Percentiles rank a stretch among this genome's conserved stretches.
These are phyloP conservation scores for Penicillium tannophilum DNA, from an alignment of 495 filamentous ascomycete species.

Conservation along the genomic window DNA sequence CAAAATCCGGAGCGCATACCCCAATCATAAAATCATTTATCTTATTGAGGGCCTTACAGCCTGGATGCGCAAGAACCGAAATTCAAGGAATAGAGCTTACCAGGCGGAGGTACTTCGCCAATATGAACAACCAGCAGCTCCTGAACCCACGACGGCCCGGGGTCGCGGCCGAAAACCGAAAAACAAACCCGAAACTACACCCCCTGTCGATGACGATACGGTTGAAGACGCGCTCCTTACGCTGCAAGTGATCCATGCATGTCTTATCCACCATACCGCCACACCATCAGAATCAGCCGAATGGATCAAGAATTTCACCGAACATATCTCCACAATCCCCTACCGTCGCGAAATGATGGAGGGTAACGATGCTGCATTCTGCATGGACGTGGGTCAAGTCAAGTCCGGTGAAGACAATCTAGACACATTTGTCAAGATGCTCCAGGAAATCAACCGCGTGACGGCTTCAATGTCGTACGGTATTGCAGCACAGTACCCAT, in stretches of 20 bases:
- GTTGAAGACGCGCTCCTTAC: conserved; percentile 74
- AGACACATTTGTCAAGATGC: conserved; percentile 77
- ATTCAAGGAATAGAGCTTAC: conserved; percentile 66
- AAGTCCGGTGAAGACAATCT: conserved; percentile 65
- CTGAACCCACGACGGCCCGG: conserved; percentile 23
- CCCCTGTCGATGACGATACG: conserved; percentile 67
- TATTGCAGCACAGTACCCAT: conserved; percentile 62
- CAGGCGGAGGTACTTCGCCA: conserved; percentile 64
- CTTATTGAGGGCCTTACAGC: conserved; percentile 71
- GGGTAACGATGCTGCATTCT: conserved; percentile 64
- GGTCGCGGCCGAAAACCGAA: conserved; percentile 39
- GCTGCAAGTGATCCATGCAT: conserved; percentile 68
- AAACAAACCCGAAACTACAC: conserved; percentile 43
- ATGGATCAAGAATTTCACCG: conserved; percentile 79
- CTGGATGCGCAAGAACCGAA: conserved; percentile 73
- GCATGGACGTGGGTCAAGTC: conserved; percentile 82
- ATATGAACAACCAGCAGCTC: conserved; percentile 32
- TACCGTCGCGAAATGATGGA: conserved; percentile 59
- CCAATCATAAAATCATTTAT: conserved; percentile 62
- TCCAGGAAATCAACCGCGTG: conserved; percentile 74
- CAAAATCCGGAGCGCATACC: conserved; percentile 56
- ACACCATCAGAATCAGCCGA: conserved; percentile 65
- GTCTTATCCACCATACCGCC: conserved; percentile 73
- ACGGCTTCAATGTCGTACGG: conserved; percentile 75
- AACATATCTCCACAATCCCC: conserved; percentile 76